phyloP scores from a whole-genome alignment of 1,284 basidiomycete species.

The Leccinum pallidistipes region DNA sequence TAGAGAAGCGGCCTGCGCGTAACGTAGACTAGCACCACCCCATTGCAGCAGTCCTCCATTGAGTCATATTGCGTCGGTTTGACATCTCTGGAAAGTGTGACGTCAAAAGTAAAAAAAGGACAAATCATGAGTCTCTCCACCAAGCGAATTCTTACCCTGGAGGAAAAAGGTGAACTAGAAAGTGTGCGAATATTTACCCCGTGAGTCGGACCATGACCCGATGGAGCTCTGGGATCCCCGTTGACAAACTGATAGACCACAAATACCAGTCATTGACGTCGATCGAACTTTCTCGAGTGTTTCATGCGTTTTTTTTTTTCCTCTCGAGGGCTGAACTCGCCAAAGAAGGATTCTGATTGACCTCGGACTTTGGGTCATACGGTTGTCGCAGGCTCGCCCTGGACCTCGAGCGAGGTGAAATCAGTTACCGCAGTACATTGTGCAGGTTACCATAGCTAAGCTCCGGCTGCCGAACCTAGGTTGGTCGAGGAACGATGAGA shows the following conservation, averaged over 20 bases:
- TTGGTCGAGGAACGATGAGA: slow-evolving; percentile 13
- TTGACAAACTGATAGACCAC: slow-evolving; percentile 16
- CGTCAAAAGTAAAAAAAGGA: slow-evolving; percentile 3
- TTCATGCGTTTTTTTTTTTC: slow-evolving; percentile 1
- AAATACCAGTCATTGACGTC: slow-evolving; percentile 9
- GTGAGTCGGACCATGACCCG: slow-evolving; percentile 12
- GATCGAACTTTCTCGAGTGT: slow-evolving; percentile 2
- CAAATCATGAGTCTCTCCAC: background rate
- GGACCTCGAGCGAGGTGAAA: slow-evolving; percentile 10
- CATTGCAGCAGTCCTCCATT: slow-evolving; percentile 1
- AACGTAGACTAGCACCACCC: slow-evolving; percentile 3
- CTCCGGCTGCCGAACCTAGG: background rate
- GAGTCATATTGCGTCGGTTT: background rate
- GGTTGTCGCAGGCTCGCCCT: slow-evolving; percentile 10
- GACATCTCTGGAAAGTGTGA: background rate
- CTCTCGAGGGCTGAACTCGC: slow-evolving; percentile 9
- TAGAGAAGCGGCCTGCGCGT: slow-evolving; percentile 3
- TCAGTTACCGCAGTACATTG: slow-evolving; percentile 1
- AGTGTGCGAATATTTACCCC: slow-evolving; percentile 4
- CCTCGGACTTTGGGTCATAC: slow-evolving; percentile 1
- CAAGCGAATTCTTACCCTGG: background rate
- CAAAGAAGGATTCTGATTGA: slow-evolving; percentile 10
- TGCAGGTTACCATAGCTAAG: slow-evolving; percentile 9
- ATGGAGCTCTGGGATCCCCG: slow-evolving; percentile 10
- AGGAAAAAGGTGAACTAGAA: background rate